These are phyloP conservation scores for Pseudopithomyces maydicus DNA, from an alignment of 2,329 filamentous ascomycete species.

Conservation along the genomic window DNA sequence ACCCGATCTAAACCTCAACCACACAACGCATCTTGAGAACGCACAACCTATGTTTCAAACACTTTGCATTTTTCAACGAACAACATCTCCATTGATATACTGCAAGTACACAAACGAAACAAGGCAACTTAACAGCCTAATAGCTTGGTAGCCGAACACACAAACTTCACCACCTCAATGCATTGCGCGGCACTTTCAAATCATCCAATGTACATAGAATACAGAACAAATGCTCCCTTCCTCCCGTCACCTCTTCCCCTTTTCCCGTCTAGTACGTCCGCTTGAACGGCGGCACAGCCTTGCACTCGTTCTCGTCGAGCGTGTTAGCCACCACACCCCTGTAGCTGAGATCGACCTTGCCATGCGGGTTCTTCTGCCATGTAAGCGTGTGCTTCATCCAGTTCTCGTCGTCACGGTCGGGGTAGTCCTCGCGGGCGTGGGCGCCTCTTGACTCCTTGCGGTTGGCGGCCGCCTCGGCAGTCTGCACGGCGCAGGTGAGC, in stretches of 20 bases:
- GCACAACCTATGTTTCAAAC: neutral
- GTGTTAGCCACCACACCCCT: slow-evolving; percentile 81
- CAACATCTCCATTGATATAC: slow-evolving; percentile 14
- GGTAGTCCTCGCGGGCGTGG: slow-evolving; percentile 95
- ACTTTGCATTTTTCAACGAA: neutral
- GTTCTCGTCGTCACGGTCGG: slow-evolving; percentile 90
- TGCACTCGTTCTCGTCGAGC: slow-evolving; percentile 94
- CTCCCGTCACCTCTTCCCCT: neutral
- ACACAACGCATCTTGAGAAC: too few relatives aligned
- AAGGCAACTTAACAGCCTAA: neutral
- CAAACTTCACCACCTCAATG: neutral
- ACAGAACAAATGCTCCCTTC: slow-evolving; percentile 9
- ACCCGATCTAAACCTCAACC: too few relatives aligned
- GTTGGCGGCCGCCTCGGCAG: slow-evolving; percentile 85
- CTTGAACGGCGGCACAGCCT: slow-evolving; percentile 95
- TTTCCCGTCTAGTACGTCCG: slow-evolving; percentile 72
- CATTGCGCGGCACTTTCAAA: slow-evolving; percentile 3
- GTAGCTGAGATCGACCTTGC: slow-evolving; percentile 84
- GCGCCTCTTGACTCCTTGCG: slow-evolving; percentile 97
- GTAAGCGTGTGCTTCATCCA: slow-evolving; percentile 99
- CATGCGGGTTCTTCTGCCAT: slow-evolving; percentile 92
- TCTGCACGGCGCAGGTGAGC: slow-evolving; percentile 96
- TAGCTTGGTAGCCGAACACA: too few relatives aligned
- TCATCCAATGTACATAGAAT: slow-evolving; percentile 39
- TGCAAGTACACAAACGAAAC: neutral